Conservation (phyloP, 371 early-diverging fungal species). For the Lichtheimia ornata region DNA sequence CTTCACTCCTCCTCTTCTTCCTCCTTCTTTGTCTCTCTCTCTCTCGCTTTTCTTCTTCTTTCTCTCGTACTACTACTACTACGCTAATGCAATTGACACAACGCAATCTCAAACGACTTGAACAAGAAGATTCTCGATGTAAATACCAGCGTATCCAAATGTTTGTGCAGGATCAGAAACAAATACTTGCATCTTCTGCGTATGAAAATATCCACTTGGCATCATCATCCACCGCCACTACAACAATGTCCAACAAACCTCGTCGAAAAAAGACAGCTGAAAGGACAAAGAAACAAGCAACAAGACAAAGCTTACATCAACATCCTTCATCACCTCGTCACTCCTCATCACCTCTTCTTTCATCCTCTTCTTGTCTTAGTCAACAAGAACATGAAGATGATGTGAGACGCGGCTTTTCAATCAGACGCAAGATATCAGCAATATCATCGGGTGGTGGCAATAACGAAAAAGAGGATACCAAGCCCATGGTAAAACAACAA, state of each 20-base stretch:
- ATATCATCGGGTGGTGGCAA: not conserved
- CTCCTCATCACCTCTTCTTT: not conserved
- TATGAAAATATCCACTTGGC: not conserved
- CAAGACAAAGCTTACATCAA: not conserved
- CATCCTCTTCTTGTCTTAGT: not conserved
- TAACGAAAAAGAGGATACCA: not conserved
- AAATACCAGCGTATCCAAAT: not conserved
- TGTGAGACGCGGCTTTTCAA: not conserved
- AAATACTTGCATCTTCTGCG: not conserved
- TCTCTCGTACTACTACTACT: not conserved
- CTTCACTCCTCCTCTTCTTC: no score
- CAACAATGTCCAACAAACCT: not conserved
- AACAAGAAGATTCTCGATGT: not conserved
- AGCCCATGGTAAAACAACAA: not conserved
- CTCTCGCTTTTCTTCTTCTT: not conserved
- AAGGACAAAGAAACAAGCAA: not conserved
- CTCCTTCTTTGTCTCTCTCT: not conserved
- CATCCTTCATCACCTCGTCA: not conserved
- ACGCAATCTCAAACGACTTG: conserved; percentile 1
- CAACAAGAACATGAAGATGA: not conserved
- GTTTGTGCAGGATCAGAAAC: conserved; percentile 1
- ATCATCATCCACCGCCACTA: not conserved
- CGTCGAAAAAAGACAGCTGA: conserved; percentile 1
- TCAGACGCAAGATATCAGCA: not conserved
- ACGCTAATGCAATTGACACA: not conserved